Evolutionary conservation across 2,329 filamentous ascomycete species (phyloP).

Genomic region (Diplodia mutila): DNA sequence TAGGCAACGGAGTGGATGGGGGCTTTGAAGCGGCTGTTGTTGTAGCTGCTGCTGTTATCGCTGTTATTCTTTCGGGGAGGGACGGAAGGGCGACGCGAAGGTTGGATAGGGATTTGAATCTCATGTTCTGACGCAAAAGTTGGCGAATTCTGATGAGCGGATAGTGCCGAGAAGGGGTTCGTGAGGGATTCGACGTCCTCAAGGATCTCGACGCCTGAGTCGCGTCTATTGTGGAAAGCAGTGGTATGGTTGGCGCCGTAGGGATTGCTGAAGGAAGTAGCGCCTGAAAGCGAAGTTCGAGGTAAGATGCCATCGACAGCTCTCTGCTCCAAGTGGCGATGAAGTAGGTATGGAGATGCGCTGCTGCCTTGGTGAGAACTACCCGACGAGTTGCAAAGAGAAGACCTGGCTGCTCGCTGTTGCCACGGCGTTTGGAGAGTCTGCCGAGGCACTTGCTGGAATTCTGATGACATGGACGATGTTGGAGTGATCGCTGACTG

Average conservation of each 20-base stretch:
- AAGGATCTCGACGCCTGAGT: conserved; percentile 3
- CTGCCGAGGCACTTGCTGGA: not conserved
- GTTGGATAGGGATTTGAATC: not conserved
- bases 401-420: not conserved
- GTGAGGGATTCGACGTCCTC: not conserved
- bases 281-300: not conserved
- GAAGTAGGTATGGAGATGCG: not conserved
- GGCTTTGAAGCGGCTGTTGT: not conserved
- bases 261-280: not conserved
- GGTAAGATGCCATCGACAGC: not conserved
- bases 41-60: not conserved
- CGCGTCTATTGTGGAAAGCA: not conserved
- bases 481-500: not conserved
- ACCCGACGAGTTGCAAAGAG: not conserved
- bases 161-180: not conserved
- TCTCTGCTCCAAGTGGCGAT: not conserved
- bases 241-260: not conserved
- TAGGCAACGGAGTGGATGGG: not conserved
- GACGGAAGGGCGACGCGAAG: not conserved
- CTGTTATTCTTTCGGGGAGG: too few species aligned
- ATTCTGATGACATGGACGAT: not conserved
- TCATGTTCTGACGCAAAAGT: too few species aligned
- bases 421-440: not conserved
- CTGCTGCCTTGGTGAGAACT: not conserved
- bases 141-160: not conserved